Evolutionary conservation across 2,329 filamentous ascomycete genomes (phyloP).

Genomic region (Didymella pinodella): DNA sequence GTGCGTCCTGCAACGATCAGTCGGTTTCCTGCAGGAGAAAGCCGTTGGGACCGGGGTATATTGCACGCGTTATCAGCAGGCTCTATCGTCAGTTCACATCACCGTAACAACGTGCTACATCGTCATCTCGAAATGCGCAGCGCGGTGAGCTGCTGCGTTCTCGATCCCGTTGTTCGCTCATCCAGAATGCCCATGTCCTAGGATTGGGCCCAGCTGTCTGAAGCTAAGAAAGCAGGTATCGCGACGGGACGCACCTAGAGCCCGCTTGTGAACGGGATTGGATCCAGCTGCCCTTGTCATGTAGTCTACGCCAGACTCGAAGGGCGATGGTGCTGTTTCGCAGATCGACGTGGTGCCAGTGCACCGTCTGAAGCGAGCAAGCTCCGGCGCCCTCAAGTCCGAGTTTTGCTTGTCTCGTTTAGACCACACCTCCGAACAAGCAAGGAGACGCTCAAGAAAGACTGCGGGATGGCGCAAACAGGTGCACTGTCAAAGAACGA

Average conservation of each 20-base stretch:
- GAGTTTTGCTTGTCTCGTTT: conserved; percentile 35
- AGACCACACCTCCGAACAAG: conserved; percentile 25
- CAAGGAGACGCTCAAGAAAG: conserved; percentile 13
- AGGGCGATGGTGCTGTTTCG: conserved; percentile 27
- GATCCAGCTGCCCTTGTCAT: conserved; percentile 17
- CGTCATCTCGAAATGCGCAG: conserved; percentile 3
- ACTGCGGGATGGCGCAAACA: conserved; percentile 21
- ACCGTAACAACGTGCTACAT: neutral
- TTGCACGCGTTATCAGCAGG: conserved; percentile 23
- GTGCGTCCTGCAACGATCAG: conserved; percentile 27
- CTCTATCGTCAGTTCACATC: conserved; percentile 6
- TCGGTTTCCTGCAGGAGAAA: conserved; percentile 29
- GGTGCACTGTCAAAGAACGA: conserved; percentile 16
- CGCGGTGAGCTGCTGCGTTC: conserved; percentile 3
- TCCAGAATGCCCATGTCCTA: conserved; percentile 16
- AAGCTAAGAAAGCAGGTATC: conserved; percentile 32
- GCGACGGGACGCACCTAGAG: conserved; percentile 41
- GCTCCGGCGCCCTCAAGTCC: conserved; percentile 10
- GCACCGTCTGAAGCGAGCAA: conserved; percentile 30
- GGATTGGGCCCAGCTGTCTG: conserved; percentile 19
- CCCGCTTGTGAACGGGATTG: conserved; percentile 30
- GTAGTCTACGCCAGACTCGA: conserved; percentile 26
- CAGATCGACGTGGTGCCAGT: conserved; percentile 43
- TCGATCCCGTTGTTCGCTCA: conserved; percentile 10
- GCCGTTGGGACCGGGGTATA: conserved; percentile 28